Evolutionary conservation across 2,329 filamentous ascomycete species (phyloP).

Genomic region (Calonectria pauciramosa): DNA sequence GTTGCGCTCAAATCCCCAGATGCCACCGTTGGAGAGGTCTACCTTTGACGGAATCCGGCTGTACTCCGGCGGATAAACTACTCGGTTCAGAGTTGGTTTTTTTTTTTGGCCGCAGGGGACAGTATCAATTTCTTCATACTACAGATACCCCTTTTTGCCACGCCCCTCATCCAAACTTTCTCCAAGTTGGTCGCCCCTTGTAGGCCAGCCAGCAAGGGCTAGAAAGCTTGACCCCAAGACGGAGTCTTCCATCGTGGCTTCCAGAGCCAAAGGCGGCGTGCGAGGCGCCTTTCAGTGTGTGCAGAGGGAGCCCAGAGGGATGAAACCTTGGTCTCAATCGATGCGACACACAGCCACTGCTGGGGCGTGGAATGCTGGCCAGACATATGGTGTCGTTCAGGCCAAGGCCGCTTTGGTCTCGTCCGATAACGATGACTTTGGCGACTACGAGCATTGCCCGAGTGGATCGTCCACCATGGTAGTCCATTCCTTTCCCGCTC

Average conservation of each 20-base stretch:
- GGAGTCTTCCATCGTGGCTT: not conserved
- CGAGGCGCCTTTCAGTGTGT: not conserved
- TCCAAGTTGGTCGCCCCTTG: conserved; percentile 5
- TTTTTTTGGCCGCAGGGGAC: conserved; percentile 7
- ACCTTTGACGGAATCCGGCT: not conserved
- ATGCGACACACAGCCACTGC: not conserved
- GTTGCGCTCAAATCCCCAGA: not conserved
- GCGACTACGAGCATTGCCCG: conserved; percentile 22
- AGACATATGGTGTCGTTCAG: not conserved
- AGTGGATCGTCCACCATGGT: conserved; percentile 33
- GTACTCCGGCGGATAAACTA: not conserved
- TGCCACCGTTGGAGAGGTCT: not conserved
- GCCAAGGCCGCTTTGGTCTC: not conserved
- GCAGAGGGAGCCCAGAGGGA: not conserved
- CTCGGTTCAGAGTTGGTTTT: not conserved
- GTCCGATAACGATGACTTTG: not conserved
- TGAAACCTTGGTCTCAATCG: not conserved
- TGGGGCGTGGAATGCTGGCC: not conserved
- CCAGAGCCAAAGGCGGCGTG: not conserved
- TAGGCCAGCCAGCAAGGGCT: not conserved
- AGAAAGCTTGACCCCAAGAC: conserved; percentile 21
- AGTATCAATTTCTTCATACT: conserved; percentile 4
- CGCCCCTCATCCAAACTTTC: conserved; percentile 14
- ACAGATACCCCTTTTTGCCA: conserved; percentile 14
- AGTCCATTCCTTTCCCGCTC: conserved; percentile 37